Base-by-base conservation (phyloP, 805 yeast genomes). In the Saccharomycopsis javanensis region DNA sequence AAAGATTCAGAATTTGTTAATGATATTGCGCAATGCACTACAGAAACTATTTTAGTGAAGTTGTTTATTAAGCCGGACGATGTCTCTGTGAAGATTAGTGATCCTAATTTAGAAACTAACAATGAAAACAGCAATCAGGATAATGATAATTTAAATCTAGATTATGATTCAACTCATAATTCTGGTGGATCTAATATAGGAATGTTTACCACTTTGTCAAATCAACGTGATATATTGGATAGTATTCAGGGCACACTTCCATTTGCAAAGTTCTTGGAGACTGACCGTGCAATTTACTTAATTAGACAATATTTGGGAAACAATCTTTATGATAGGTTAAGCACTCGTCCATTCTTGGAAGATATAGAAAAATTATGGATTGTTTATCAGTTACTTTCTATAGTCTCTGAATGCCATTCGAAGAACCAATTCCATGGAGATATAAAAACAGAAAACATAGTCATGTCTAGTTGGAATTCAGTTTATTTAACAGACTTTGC, bases 381-480 rank as follows among this genome's bases (percentile, higher is more conserved):
- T 35, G 80, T 83, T 4, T 94, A 82, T 66, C 99, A 94, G 69
- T 69, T 92, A 57, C 67, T 94, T 30, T 73, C 76, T n/a, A 79
- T 85, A 0, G 64, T 91, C 34, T 72, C 76, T 1, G 78, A 79
- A 54, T 76, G 91, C 57, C 98, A 94, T 67, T 73, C 72, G 4
- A 65, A 72, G 16, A 77, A 73, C 8, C 75, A 90, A 3, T 79
- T 72, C 56, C 99, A 94, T 69, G 98, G 99, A 5, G 98, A 94
- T 72, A 77, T 94, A 61, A 91, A 94, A 71, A 75, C 92, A 0
- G 99, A 94, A 69, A 94, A 94, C 68, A 79, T 94, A 13, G 71
- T 94, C 55, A 83, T 90, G 4, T 86, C 96, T 0, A 80, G 92
- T 30, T 88, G 96, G 87, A 87, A 88, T 68, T 91, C 97, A 96